Evolutionary conservation across 179 eudicot species (phyloP), one percentile per base, ranked within the genome.

Genomic region (Actinidia arguta): DNA sequence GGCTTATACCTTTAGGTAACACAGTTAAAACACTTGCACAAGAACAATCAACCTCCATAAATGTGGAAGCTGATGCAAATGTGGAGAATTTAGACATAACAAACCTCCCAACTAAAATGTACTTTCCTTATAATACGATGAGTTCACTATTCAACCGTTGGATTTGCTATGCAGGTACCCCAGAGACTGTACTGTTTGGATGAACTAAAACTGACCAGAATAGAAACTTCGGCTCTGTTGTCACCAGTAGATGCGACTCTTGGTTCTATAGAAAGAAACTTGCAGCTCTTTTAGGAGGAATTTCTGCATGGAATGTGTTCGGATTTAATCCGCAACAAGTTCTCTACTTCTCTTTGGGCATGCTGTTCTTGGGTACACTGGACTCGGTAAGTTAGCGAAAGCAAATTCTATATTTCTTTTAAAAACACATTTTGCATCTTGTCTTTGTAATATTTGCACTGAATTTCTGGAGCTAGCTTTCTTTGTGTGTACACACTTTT

Each of bases 101-200:
- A n/a, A n/a, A n/a, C n/a, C n/a, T n/a, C n/a, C n/a, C n/a, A n/a
- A n/a, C n/a, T n/a, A n/a, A n/a, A n/a, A n/a, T n/a, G n/a, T n/a
- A n/a, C n/a, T n/a, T n/a, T n/a, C 25, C 24, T 24, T 46, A 24
- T 46, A 22, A 8, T 22, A 59, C 56, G 44, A 59, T 46, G 61
- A 44, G n/a, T 36, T 63, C 18, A 18, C 17, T 50, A n/a, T 64
- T 79, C 11, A 48, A 70, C 84, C 78, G 74, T 81, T 56, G 84
- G 76, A 55, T 71, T 79, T 73, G 70, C 86, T 83, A 88, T 84
- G 78, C 94, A 96, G 99, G 91, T 97, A 85, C 98, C 98, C 61
- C 97, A 95, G 87, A 95, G 98, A 86, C 89, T 95, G 8, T 97
- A 97, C 87, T 88, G 88, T 64, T 90, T 95, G 88, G 98, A 95